Conservation (phyloP, 164 flowering plant genomes). For the Annona squamosa region DNA sequence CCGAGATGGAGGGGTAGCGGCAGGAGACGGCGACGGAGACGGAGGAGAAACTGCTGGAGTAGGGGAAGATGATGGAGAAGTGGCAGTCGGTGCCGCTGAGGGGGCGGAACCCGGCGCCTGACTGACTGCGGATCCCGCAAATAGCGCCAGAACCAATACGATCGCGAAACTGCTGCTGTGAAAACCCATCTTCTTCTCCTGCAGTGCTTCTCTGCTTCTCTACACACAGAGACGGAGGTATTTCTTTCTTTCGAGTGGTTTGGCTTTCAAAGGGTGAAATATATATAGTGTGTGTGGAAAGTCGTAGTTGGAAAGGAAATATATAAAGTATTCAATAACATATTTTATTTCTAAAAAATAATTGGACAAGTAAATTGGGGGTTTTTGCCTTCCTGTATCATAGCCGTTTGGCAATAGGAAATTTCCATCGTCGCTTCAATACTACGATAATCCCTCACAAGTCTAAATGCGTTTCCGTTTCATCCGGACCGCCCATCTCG, state of each 20-base stretch:
- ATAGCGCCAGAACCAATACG: constrained; percentile 4
- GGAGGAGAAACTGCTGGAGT: background rate
- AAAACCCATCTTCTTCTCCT: background rate
- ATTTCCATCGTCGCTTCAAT: too few relatives aligned
- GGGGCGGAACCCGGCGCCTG: constrained; percentile 11
- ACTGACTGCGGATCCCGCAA: background rate
- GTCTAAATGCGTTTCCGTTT: too few relatives aligned
- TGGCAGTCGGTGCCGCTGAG: background rate
- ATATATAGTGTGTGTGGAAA: background rate
- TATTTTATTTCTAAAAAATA: too few relatives aligned
- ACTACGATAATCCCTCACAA: too few relatives aligned
- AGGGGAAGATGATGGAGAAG: background rate
- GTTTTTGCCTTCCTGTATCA: background rate
- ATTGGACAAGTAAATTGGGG: background rate
- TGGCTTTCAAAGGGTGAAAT: background rate
- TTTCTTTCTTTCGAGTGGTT: background rate
- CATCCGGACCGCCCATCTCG: too few relatives aligned
- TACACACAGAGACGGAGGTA: background rate
- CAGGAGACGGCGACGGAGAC: background rate
- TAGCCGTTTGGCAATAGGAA: background rate
- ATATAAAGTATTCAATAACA: too few relatives aligned
- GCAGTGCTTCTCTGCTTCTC: background rate
- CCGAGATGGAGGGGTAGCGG: background rate
- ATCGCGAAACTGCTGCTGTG: background rate
- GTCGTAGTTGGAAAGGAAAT: background rate